Evolutionary conservation across 495 filamentous ascomycete species (phyloP).

Genomic region (Annulohypoxylon maeteangense): DNA sequence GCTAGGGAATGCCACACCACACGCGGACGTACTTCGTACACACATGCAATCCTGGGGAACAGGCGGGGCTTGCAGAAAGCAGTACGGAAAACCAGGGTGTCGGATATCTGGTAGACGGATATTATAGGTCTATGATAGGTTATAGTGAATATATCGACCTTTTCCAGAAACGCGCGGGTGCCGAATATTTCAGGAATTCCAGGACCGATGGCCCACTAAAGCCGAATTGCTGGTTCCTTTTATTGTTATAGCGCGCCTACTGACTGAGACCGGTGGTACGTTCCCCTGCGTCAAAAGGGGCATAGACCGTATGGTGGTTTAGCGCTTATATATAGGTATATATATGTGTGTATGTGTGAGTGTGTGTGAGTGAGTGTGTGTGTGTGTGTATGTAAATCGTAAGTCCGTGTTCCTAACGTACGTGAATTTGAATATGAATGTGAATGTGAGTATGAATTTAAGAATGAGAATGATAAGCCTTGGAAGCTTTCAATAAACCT

Average conservation of each 20-base stretch:
- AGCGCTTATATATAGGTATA: constrained; percentile 33
- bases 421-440: background rate
- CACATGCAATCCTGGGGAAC: constrained; percentile 29
- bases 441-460: background rate
- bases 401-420: background rate
- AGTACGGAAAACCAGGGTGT: constrained; percentile 22
- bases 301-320: constrained; percentile 35
- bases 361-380: background rate
- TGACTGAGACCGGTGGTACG: constrained; percentile 39
- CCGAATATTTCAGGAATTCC: constrained; percentile 35
- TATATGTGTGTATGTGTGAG: background rate
- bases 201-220: constrained; percentile 35
- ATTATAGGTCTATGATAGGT: constrained; percentile 17
- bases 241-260: constrained; percentile 39
- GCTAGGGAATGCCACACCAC: constrained; percentile 9
- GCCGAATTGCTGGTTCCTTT: constrained; percentile 34
- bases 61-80: constrained; percentile 25
- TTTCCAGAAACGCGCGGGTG: constrained; percentile 21
- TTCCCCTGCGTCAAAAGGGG: constrained; percentile 38
- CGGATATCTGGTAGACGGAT: constrained; percentile 18
- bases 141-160: constrained; percentile 15
- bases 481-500: background rate
- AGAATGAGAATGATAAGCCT: background rate
- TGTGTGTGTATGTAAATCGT: background rate
- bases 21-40: background rate